Evolutionary conservation across 345 rosid species (phyloP).

Genomic region (Hibiscus syriacus): DNA sequence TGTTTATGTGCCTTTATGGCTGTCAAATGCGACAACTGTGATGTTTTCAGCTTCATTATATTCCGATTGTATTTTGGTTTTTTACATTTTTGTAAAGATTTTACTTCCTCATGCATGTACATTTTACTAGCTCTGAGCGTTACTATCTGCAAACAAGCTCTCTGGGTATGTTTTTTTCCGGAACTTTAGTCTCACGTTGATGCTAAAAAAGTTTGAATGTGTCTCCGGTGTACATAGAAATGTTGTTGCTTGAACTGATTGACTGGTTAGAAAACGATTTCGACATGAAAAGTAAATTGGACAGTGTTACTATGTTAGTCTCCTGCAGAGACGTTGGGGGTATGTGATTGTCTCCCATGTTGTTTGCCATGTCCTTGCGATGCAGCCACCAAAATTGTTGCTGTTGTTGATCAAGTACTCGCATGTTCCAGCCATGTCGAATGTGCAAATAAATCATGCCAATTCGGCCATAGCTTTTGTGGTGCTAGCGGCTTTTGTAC

Average conservation of each 20-base stretch:
- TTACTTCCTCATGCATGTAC: background rate
- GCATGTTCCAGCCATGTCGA: background rate
- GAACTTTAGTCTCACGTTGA: background rate
- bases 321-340: too few relatives aligned
- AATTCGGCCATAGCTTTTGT: background rate
- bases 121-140: background rate
- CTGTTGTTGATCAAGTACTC: background rate
- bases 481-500: background rate
- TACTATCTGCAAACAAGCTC: background rate
- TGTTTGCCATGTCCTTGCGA: background rate
- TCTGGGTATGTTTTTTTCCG: background rate
- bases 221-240: background rate
- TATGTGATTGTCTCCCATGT: background rate
- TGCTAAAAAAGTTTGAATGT: background rate
- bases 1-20: background rate
- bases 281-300: background rate
- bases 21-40: background rate
- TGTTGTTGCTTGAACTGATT: background rate
- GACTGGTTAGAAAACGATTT: background rate
- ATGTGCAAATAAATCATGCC: background rate
- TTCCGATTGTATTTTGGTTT: background rate
- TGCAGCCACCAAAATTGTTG: too few relatives aligned
- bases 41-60: background rate
- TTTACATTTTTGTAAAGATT: background rate
- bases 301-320: conserved; percentile 19